Conservation (phyloP, 2,329 filamentous ascomycete genomes). For the Epichloe bromicola region DNA sequence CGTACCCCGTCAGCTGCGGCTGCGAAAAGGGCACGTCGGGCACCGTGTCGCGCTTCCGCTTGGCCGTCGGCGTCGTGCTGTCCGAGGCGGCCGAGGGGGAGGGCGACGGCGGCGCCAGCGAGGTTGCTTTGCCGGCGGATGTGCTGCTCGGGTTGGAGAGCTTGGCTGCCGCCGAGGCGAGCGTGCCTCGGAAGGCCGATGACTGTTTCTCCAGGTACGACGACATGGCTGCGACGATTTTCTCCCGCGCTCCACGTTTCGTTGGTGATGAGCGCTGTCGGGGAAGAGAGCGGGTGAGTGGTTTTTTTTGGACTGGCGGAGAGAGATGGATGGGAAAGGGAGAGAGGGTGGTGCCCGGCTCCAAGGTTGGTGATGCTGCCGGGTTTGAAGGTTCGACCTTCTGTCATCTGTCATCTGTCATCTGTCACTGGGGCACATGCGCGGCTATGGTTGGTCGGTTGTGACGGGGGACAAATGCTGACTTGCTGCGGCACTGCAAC, state of each 20-base stretch:
- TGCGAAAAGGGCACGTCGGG: conserved; percentile 57
- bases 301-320: neutral
- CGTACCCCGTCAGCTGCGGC: conserved; percentile 61
- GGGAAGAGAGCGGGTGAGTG: neutral
- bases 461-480: neutral
- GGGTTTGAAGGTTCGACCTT: neutral
- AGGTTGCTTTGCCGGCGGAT: conserved; percentile 23
- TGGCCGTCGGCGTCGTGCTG: conserved; percentile 49
- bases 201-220: conserved; percentile 52
- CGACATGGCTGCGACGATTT: conserved; percentile 35
- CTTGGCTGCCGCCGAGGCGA: conserved; percentile 51
- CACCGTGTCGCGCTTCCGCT: conserved; percentile 43
- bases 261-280: too few species aligned
- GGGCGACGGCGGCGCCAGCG: conserved; percentile 46
- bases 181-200: conserved; percentile 46
- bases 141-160: conserved; percentile 39
- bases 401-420: neutral
- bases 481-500: too few species aligned
- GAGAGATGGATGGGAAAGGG: neutral
- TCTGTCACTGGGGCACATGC: neutral
- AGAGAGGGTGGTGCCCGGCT: neutral
- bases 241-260: too few species aligned
- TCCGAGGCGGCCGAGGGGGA: conserved; percentile 44
- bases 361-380: neutral
- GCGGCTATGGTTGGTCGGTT: neutral